Evolutionary conservation across 441 rosid genomes (phyloP).

Genomic region (Metrosideros polymorpha): DNA sequence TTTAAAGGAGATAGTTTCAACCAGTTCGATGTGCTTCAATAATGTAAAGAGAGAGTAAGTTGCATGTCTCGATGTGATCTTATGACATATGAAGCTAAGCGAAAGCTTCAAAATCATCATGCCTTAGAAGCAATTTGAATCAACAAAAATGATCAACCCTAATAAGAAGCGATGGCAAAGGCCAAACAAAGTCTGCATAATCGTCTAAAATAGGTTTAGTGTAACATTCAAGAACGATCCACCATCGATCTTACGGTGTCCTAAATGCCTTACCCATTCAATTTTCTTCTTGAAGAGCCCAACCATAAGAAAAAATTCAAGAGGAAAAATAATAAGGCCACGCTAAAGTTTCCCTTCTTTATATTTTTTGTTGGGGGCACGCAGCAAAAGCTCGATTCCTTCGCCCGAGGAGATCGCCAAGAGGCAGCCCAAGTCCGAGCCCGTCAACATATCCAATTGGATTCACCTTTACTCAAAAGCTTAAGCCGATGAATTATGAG

Average conservation of each 20-base stretch:
- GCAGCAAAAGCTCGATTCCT: no score
- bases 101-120: neutral
- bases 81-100: neutral
- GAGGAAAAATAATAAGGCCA: neutral
- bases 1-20: neutral
- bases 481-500: no score
- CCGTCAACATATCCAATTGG: no score
- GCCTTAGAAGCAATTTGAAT: neutral
- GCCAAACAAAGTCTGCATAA: neutral
- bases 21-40: neutral
- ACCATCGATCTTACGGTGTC: neutral
- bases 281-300: neutral
- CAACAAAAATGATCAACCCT: neutral
- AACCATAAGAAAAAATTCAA: neutral
- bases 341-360: neutral
- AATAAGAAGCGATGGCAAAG: neutral
- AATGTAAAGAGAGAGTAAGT: neutral
- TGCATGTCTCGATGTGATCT: neutral
- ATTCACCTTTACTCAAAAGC: no score
- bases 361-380: no score
- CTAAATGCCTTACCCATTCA: neutral
- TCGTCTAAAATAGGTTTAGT: neutral
- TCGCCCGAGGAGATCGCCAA: no score
- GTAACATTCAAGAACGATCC: neutral
- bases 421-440: no score